Evolutionary conservation across 2,329 filamentous ascomycete genomes (phyloP).

Genomic region (Botryotinia convoluta): DNA sequence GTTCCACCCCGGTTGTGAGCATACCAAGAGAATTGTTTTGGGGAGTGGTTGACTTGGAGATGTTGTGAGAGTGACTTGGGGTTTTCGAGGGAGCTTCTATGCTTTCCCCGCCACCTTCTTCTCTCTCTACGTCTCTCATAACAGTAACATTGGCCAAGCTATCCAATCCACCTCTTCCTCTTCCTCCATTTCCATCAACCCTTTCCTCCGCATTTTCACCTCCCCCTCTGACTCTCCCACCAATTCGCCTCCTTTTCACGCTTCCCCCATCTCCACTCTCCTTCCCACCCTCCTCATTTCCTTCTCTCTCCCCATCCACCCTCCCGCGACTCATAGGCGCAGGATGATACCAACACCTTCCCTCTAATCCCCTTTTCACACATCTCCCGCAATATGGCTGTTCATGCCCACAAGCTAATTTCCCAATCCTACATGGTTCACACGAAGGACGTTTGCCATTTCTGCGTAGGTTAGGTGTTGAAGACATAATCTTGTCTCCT

Average conservation of each 20-base stretch:
- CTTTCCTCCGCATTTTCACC: not conserved
- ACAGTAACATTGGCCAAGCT: not conserved
- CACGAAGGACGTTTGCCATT: slow-evolving; percentile 37
- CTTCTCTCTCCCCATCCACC: not conserved
- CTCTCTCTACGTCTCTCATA: not conserved
- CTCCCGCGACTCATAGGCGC: not conserved
- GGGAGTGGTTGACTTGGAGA: not conserved
- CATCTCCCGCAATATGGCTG: slow-evolving; percentile 34
- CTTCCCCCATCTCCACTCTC: not conserved
- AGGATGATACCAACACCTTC: slow-evolving; percentile 15
- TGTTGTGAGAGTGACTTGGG: not conserved
- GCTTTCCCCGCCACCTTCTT: not conserved
- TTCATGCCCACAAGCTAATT: slow-evolving; percentile 36
- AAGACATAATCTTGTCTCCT: not conserved
- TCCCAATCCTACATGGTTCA: slow-evolving; percentile 37
- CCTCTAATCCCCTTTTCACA: slow-evolving; percentile 21
- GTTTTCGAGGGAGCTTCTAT: slow-evolving; percentile 9
- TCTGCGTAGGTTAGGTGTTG: slow-evolving; percentile 22
- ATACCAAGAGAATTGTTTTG: not conserved
- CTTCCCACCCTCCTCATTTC: not conserved
- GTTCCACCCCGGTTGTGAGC: too few species aligned
- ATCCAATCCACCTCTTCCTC: not conserved
- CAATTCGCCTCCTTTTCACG: not conserved
- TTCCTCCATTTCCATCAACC: not conserved
- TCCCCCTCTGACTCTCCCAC: not conserved